Percentiles rank a stretch among this genome's conserved stretches.
phyloP scores from a whole-genome alignment of 352 stramenopile species.

The Pythium vanterpoolii region DNA sequence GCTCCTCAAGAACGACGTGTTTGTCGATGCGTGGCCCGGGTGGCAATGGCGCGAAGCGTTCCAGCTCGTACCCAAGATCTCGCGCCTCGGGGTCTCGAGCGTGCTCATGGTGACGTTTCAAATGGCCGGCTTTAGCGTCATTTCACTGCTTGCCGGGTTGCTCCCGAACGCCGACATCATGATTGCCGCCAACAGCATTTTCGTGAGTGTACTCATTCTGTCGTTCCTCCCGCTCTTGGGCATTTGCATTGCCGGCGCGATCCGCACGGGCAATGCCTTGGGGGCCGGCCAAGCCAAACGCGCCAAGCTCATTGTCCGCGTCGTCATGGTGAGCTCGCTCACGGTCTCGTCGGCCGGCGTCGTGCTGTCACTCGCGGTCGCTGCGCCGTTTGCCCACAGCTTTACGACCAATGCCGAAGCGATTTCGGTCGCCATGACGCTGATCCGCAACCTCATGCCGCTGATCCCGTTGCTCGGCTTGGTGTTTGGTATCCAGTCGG shows the following conservation, averaged over 20 bases:
- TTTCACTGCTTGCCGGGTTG: constrained; percentile 36
- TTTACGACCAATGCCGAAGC: constrained; percentile 43
- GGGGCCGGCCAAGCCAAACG: constrained; percentile 51
- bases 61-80: constrained; percentile 39
- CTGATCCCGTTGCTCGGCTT: constrained; percentile 47
- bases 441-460: constrained; percentile 40
- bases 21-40: constrained; percentile 55
- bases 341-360: constrained; percentile 36
- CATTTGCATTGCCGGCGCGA: constrained; percentile 54
- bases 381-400: constrained; percentile 33
- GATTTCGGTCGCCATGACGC: constrained; percentile 27
- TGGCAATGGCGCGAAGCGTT: constrained; percentile 38
- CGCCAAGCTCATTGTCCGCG: constrained; percentile 39
- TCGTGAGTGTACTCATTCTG: constrained; percentile 37
- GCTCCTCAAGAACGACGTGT: constrained; percentile 43
- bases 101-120: constrained; percentile 62
- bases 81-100: constrained; percentile 40
- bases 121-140: constrained; percentile 45
- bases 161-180: constrained; percentile 55
- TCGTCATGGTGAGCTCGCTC: constrained; percentile 37
- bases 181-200: constrained; percentile 63
- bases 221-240: constrained; percentile 56
- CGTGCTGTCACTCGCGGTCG: constrained; percentile 36
- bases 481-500: constrained; percentile 39
- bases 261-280: constrained; percentile 64